phyloP scores from a whole-genome alignment of 2,329 filamentous ascomycete genomes.

The Celoporthe dispersa region DNA sequence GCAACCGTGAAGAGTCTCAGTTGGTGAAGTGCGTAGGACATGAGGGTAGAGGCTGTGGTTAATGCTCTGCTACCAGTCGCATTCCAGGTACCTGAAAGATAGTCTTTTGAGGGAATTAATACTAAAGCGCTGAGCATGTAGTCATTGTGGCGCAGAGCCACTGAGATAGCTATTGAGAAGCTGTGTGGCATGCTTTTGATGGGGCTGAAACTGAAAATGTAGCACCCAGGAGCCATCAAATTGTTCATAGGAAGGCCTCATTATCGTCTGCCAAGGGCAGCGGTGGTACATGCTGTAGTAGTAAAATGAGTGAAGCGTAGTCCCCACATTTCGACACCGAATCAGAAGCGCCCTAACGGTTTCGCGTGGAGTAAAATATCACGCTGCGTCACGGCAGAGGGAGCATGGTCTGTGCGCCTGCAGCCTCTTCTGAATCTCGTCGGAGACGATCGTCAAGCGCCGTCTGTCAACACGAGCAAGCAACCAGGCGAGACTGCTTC shows the following conservation, averaged over 20 bases:
- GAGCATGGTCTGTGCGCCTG: conserved; percentile 16
- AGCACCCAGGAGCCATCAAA: not conserved
- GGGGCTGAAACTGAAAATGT: not conserved
- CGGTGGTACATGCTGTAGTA: not conserved
- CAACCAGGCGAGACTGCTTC: not conserved
- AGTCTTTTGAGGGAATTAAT: not conserved
- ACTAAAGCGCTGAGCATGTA: not conserved
- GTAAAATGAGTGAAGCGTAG: conserved; percentile 19
- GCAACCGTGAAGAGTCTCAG: not conserved
- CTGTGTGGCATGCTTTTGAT: not conserved
- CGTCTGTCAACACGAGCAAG: not conserved
- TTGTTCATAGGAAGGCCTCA: not conserved
- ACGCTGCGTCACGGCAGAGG: conserved; percentile 21
- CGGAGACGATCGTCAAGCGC: not conserved
- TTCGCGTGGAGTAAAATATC: conserved; percentile 25
- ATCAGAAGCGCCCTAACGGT: conserved; percentile 7
- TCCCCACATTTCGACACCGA: conserved; percentile 3
- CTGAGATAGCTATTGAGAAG: not conserved
- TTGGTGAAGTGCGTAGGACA: too few species aligned
- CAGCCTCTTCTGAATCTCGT: conserved; percentile 22
- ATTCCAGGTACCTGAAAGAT: not conserved
- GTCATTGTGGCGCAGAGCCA: not conserved
- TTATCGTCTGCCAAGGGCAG: not conserved
- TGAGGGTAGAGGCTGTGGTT: not conserved
- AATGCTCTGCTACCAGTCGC: too few species aligned